Evolutionary conservation across 495 filamentous ascomycete genomes (phyloP).

Genomic region (Xylaria nigripes): DNA sequence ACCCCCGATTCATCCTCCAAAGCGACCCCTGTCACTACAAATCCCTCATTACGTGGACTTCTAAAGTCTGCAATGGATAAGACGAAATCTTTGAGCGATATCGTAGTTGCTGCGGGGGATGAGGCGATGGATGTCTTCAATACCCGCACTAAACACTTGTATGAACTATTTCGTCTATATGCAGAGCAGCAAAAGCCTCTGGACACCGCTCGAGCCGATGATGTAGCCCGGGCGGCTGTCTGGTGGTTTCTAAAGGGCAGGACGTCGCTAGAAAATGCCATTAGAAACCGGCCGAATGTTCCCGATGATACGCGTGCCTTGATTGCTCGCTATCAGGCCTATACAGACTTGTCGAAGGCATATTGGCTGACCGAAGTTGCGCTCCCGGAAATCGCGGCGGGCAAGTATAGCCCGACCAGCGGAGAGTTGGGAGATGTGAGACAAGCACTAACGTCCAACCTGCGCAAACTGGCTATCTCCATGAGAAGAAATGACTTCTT

Average conservation of each 20-base stretch:
- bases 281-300: conserved; percentile 51
- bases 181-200: conserved; percentile 61
- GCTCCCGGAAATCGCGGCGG: conserved; percentile 44
- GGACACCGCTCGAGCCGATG: conserved; percentile 47
- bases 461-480: conserved; percentile 66
- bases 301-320: conserved; percentile 32
- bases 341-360: conserved; percentile 71
- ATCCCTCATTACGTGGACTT: conserved; percentile 14
- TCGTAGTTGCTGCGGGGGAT: conserved; percentile 41
- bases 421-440: conserved; percentile 43
- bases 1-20: conserved; percentile 22
- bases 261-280: conserved; percentile 58
- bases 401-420: conserved; percentile 26
- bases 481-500: conserved; percentile 76
- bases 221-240: conserved; percentile 60
- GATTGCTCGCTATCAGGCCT: conserved; percentile 53
- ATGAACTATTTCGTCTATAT: conserved; percentile 59
- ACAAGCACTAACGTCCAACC: conserved; percentile 48
- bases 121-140: conserved; percentile 62
- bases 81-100: conserved; percentile 27
- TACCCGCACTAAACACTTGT: conserved; percentile 54
- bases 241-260: conserved; percentile 89
- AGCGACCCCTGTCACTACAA: conserved; percentile 22
- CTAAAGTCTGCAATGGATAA: conserved; percentile 20
- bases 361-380: conserved; percentile 72